These are phyloP conservation scores for Blastobotrys attinorum DNA, from an alignment of 805 yeast species.

Conservation along the genomic window DNA sequence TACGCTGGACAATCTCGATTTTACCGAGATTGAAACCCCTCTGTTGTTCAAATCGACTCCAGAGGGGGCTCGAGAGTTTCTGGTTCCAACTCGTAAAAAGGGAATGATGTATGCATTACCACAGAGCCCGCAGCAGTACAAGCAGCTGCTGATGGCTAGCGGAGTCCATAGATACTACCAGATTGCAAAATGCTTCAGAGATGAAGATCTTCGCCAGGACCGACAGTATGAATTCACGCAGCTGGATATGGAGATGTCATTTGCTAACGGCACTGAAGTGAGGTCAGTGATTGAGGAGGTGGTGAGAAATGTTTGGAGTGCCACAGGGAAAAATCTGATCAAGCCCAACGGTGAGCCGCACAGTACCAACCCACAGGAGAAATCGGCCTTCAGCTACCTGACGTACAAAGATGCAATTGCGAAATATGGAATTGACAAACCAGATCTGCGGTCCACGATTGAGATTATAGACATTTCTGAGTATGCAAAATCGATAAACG, in stretches of 20 bases:
- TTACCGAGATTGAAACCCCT: conserved; percentile 89
- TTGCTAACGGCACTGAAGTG: conserved; percentile 62
- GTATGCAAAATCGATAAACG: conserved; percentile 31
- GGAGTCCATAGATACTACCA: conserved; percentile 85
- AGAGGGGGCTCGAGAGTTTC: conserved; percentile 93
- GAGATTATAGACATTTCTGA: conserved; percentile 42
- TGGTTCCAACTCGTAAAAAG: conserved; percentile 77
- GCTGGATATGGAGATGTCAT: conserved; percentile 91
- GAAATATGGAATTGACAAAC: conserved; percentile 86
- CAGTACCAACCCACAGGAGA: not conserved
- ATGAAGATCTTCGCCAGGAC: conserved; percentile 90
- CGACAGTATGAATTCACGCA: conserved; percentile 98
- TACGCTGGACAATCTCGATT: conserved; percentile 35
- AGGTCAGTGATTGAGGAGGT: conserved; percentile 53
- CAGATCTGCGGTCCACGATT: conserved; percentile 62
- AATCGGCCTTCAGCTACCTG: conserved; percentile 25
- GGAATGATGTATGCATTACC: conserved; percentile 78
- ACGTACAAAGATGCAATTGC: conserved; percentile 63
- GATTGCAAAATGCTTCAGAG: conserved; percentile 89
- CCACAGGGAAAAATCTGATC: conserved; percentile 11
- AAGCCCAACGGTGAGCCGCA: not conserved
- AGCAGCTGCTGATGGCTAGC: conserved; percentile 89
- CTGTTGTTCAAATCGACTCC: conserved; percentile 91
- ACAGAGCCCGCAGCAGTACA: conserved; percentile 97
- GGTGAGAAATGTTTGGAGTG: conserved; percentile 47